Percentiles rank a stretch among this genome's conserved stretches.
phyloP scores from a whole-genome alignment of 2,329 filamentous ascomycete species.

The Alternaria ethzedia region DNA sequence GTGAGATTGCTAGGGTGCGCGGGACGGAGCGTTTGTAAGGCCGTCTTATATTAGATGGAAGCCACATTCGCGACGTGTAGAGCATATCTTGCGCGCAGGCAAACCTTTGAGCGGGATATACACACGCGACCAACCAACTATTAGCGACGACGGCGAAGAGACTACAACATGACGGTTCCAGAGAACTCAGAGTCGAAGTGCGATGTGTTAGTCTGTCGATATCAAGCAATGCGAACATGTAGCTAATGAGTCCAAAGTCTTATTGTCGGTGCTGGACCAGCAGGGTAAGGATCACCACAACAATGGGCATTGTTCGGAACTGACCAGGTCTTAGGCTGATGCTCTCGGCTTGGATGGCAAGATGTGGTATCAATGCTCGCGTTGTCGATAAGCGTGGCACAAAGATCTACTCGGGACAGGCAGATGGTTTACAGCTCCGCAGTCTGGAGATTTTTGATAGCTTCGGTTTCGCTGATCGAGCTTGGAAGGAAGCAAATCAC shows the following conservation, averaged over 20 bases:
- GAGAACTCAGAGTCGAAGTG: conserved; percentile 39
- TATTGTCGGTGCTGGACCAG: conserved; percentile 50
- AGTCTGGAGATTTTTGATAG: conserved; percentile 60
- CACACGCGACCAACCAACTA: background rate
- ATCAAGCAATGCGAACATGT: background rate
- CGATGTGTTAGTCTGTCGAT: conserved; percentile 38
- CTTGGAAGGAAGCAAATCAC: conserved; percentile 71
- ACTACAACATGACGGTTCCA: conserved; percentile 31
- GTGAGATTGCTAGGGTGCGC: background rate
- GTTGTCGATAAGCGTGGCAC: conserved; percentile 52
- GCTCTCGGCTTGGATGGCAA: conserved; percentile 51
- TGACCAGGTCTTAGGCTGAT: conserved; percentile 37
- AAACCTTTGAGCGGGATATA: background rate
- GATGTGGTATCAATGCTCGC: conserved; percentile 49
- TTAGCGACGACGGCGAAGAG: background rate
- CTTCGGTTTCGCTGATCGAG: conserved; percentile 69
- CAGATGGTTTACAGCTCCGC: conserved; percentile 52
- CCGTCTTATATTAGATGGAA: conserved; percentile 4
- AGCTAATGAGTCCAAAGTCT: conserved; percentile 29
- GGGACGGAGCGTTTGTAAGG: background rate
- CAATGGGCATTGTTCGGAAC: background rate
- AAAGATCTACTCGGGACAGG: conserved; percentile 51
- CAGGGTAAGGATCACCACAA: conserved; percentile 9
- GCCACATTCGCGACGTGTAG: background rate
- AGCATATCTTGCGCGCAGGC: background rate